Evolutionary conservation across 2,329 filamentous ascomycete species (phyloP).

Genomic region (Xylariaceae sp.): DNA sequence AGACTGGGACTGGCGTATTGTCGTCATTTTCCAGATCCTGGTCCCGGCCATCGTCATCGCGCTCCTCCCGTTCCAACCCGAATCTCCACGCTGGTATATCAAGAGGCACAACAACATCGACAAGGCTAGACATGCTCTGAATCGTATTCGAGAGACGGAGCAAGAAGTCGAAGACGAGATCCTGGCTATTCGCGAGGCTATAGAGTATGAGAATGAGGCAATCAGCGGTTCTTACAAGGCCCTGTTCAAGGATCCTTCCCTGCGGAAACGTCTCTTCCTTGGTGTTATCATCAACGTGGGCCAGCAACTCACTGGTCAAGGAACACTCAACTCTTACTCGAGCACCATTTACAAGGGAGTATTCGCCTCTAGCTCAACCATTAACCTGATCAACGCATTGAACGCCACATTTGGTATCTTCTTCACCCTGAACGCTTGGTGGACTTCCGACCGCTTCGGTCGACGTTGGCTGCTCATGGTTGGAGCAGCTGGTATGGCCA

Average conservation of each 20-base stretch:
- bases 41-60: slow-evolving; percentile 60
- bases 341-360: slow-evolving; percentile 73
- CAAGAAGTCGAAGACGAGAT: slow-evolving; percentile 67
- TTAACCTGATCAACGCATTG: slow-evolving; percentile 71
- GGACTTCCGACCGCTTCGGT: slow-evolving; percentile 71
- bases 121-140: slow-evolving; percentile 56
- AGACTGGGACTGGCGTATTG: slow-evolving; percentile 72
- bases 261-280: slow-evolving; percentile 64
- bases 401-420: slow-evolving; percentile 71
- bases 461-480: slow-evolving; percentile 68
- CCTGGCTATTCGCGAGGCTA: slow-evolving; percentile 61
- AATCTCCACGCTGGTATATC: slow-evolving; percentile 67
- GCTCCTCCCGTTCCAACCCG: slow-evolving; percentile 64
- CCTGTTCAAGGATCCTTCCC: slow-evolving; percentile 67
- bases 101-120: slow-evolving; percentile 59
- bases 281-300: slow-evolving; percentile 67
- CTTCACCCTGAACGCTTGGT: slow-evolving; percentile 70
- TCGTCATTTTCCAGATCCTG: slow-evolving; percentile 71
- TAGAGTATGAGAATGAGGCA: slow-evolving; percentile 70
- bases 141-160: slow-evolving; percentile 60
- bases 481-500: slow-evolving; percentile 65
- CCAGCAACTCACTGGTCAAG: slow-evolving; percentile 71
- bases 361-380: slow-evolving; percentile 56
- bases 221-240: slow-evolving; percentile 62
- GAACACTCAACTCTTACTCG: slow-evolving; percentile 69